Percentiles rank a stretch among this genome's conserved stretches.
These are phyloP conservation scores for Carex sylvatica DNA, from an alignment of 202 grass and related monocot species.

Conservation along the genomic window DNA sequence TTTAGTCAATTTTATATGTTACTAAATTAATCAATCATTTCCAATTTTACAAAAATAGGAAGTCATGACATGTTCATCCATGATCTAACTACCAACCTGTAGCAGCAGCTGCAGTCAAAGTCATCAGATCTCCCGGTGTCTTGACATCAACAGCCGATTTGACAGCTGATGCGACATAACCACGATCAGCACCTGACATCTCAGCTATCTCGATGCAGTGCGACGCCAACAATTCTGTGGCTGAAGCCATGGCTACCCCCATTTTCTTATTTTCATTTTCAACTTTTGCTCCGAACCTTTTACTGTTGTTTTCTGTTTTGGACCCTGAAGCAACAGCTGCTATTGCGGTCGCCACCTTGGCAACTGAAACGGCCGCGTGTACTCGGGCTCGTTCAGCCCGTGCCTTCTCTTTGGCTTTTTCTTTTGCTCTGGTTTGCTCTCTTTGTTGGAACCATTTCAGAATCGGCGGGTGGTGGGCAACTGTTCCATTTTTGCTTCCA, in stretches of 20 bases:
- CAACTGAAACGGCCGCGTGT: constrained; percentile 70
- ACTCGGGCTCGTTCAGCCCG: constrained; percentile 56
- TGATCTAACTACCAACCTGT: constrained; percentile 48
- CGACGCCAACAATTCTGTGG: constrained; percentile 69
- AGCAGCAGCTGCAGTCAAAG: constrained; percentile 86
- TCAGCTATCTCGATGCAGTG: constrained; percentile 86
- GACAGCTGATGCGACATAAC: constrained; percentile 57
- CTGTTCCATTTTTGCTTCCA: constrained; percentile 35
- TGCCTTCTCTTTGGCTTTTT: constrained; percentile 68
- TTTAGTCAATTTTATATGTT: not conserved
- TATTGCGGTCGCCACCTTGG: constrained; percentile 64
- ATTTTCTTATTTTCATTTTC: constrained; percentile 45
- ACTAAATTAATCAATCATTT: not conserved
- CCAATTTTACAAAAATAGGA: constrained; percentile 7
- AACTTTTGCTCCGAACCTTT: not conserved
- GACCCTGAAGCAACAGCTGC: constrained; percentile 52
- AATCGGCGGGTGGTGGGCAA: constrained; percentile 38
- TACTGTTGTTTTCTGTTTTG: constrained; percentile 30
- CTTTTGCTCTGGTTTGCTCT: constrained; percentile 46
- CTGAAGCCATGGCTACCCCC: constrained; percentile 66
- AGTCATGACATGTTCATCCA: not conserved
- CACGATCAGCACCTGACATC: constrained; percentile 47
- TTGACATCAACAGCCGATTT: constrained; percentile 66
- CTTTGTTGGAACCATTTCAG: constrained; percentile 71
- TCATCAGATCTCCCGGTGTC: constrained; percentile 78